Evolutionary conservation across 176 grass and related monocot species (phyloP).

Genomic region (Cenchrus purpureus): DNA sequence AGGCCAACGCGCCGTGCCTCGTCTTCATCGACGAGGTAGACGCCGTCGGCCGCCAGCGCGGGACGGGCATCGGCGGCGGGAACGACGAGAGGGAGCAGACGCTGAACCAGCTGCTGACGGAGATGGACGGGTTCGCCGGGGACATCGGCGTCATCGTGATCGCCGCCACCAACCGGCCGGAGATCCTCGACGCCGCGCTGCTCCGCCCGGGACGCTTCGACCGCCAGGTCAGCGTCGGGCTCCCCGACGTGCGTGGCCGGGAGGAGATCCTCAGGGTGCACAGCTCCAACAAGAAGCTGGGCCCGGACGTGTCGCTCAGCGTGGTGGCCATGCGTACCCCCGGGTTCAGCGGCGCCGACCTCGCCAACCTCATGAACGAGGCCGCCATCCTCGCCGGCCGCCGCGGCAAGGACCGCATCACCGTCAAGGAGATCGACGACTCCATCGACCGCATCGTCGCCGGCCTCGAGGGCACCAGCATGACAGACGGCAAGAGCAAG

Average conservation of each 20-base stretch:
- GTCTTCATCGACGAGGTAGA: slow-evolving; percentile 90
- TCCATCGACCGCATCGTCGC: slow-evolving; percentile 86
- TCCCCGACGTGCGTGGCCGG: slow-evolving; percentile 74
- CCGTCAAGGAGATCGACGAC: slow-evolving; percentile 76
- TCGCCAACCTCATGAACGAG: slow-evolving; percentile 95
- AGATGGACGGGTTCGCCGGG: slow-evolving; percentile 79
- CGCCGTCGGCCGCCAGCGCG: slow-evolving; percentile 70
- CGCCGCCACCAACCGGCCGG: slow-evolving; percentile 73
- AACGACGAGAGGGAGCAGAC: slow-evolving; percentile 92
- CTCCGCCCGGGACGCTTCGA: slow-evolving; percentile 77
- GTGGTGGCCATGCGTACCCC: slow-evolving; percentile 86
- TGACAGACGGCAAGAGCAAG: slow-evolving; percentile 86
- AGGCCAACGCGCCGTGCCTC: slow-evolving; percentile 66
- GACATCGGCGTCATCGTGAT: slow-evolving; percentile 77
- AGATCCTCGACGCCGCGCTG: slow-evolving; percentile 79
- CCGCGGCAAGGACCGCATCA: slow-evolving; percentile 62
- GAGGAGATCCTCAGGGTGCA: slow-evolving; percentile 85
- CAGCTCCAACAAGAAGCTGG: slow-evolving; percentile 70
- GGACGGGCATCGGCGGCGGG: slow-evolving; percentile 66
- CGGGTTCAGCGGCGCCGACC: slow-evolving; percentile 83
- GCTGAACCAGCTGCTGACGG: slow-evolving; percentile 80
- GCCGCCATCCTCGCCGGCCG: slow-evolving; percentile 84
- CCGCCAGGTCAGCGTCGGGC: slow-evolving; percentile 65
- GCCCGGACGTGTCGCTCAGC: slow-evolving; percentile 61
- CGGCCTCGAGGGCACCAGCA: slow-evolving; percentile 74